Evolutionary conservation across 2,329 filamentous ascomycete genomes (phyloP).

Genomic region (Beauveria scarabaeidicola): DNA sequence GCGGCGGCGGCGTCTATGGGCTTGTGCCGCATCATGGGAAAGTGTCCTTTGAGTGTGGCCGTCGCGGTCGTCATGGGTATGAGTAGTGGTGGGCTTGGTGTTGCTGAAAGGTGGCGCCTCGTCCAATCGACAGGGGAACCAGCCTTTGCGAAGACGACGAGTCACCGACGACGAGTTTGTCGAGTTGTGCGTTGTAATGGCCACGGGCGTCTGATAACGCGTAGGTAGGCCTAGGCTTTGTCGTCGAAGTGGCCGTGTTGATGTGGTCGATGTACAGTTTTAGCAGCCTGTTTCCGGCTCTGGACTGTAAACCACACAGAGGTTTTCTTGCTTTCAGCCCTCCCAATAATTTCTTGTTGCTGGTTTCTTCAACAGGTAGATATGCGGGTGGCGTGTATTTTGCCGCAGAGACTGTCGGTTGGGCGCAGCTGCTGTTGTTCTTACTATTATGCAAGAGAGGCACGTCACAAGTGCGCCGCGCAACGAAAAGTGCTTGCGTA

Average conservation of each 20-base stretch:
- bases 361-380: too few relatives aligned
- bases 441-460: too few relatives aligned
- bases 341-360: too few relatives aligned
- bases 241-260: neutral
- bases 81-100: neutral
- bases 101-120: neutral
- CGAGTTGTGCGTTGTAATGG: neutral
- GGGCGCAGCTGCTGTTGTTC: too few relatives aligned
- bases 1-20: neutral
- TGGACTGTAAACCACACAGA: neutral
- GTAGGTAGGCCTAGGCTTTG: neutral
- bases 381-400: too few relatives aligned
- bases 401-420: too few relatives aligned
- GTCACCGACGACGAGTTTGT: neutral
- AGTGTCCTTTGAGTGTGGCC: neutral
- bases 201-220: neutral
- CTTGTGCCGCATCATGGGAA: neutral
- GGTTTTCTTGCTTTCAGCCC: neutral
- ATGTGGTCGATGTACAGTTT: neutral
- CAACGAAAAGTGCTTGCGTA: too few relatives aligned
- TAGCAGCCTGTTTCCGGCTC: neutral
- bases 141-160: neutral
- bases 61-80: neutral
- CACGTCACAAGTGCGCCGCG: too few relatives aligned
- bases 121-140: neutral